Percentiles rank a stretch among this genome's conserved stretches.
These are phyloP conservation scores for Trametes maxima DNA, from an alignment of 768 basidiomycete species.

Conservation along the genomic window DNA sequence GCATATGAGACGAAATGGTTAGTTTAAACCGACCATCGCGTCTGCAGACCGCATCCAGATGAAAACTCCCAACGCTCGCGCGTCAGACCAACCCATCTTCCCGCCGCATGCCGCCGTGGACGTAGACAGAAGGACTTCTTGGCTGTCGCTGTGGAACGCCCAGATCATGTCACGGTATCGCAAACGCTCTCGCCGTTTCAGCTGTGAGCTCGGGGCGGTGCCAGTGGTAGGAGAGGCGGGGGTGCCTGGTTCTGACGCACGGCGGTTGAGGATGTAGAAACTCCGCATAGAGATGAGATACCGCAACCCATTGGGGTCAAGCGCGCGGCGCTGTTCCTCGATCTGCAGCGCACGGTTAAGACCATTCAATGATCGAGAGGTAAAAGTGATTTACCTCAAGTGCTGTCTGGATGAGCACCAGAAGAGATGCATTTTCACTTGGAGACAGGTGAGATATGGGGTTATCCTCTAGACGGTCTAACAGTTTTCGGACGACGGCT, in stretches of 20 bases:
- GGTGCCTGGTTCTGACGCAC: conserved; percentile 53
- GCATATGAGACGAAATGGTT: neutral
- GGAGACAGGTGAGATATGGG: conserved; percentile 72
- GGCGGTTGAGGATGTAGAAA: conserved; percentile 81
- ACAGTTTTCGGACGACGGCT: conserved; percentile 56
- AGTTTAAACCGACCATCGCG: conserved; percentile 58
- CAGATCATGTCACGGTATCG: conserved; percentile 95
- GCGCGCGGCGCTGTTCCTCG: conserved; percentile 85
- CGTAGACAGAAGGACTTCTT: conserved; percentile 76
- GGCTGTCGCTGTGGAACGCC: conserved; percentile 96
- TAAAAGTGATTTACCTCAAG: conserved; percentile 59
- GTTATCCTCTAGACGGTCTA: conserved; percentile 62
- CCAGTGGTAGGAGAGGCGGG: conserved; percentile 41
- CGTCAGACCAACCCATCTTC: conserved; percentile 91
- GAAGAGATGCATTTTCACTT: conserved; percentile 82
- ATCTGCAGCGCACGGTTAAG: neutral
- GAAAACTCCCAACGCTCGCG: conserved; percentile 81
- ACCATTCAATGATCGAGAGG: neutral
- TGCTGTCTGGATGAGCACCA: conserved; percentile 84
- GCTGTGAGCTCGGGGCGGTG: conserved; percentile 36
- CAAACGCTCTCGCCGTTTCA: conserved; percentile 72
- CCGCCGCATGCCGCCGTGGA: conserved; percentile 73
- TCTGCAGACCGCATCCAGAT: conserved; percentile 87
- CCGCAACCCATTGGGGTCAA: conserved; percentile 90
- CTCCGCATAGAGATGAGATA: conserved; percentile 93